Conservation (phyloP, 2,329 filamentous ascomycete genomes). For the Xylaria multiplex region DNA sequence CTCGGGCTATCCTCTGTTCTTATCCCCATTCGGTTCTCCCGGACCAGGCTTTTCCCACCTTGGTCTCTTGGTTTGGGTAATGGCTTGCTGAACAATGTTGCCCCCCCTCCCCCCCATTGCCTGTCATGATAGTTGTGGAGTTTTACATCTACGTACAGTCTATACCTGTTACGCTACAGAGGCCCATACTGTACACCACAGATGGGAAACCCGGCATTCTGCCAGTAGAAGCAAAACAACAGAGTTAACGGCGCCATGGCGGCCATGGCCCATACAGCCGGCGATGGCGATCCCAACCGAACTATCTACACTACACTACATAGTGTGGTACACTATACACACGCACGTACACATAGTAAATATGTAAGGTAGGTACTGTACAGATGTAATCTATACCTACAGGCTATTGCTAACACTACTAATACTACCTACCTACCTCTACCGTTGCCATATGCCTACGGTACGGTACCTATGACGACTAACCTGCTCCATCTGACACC, state of each 20-base stretch:
- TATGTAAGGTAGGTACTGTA: conserved; percentile 1
- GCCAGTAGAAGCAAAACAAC: conserved; percentile 24
- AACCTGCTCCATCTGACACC: conserved; percentile 27
- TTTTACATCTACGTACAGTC: neutral
- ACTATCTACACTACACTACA: conserved; percentile 10
- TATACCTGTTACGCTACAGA: neutral
- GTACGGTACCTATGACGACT: conserved; percentile 2
- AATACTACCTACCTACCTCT: neutral
- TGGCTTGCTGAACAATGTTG: conserved; percentile 16
- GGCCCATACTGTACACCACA: conserved; percentile 4
- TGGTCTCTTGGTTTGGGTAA: conserved; percentile 9
- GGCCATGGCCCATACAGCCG: conserved; percentile 29
- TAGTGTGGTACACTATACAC: neutral
- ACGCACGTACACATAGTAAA: neutral
- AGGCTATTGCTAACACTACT: neutral
- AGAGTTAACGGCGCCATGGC: conserved; percentile 35
- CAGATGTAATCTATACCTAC: neutral
- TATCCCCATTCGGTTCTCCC: conserved; percentile 27
- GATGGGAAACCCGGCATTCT: conserved; percentile 19
- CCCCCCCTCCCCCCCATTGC: neutral
- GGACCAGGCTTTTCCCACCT: conserved; percentile 26
- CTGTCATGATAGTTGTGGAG: conserved; percentile 16
- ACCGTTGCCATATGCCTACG: neutral
- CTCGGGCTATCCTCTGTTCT: conserved; percentile 21
- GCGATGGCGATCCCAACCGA: conserved; percentile 34